Percentiles rank a stretch among this genome's conserved stretches.
phyloP scores from a whole-genome alignment of 2,329 filamentous ascomycete genomes.

The Zymoseptoria passerinii region DNA sequence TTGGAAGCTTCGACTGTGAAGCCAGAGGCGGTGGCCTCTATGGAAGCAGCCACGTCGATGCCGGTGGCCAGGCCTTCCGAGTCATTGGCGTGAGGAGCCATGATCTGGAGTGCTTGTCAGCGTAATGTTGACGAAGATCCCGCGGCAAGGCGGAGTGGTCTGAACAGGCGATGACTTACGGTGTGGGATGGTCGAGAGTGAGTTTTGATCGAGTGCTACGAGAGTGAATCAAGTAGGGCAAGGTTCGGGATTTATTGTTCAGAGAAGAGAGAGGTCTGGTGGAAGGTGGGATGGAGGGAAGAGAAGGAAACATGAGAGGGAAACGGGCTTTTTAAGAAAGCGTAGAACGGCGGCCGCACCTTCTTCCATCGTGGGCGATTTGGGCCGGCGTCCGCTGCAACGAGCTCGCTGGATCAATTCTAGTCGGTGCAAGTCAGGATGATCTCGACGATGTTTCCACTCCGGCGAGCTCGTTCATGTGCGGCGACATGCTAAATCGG shows the following conservation, averaged over 20 bases:
- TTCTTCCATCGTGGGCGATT: conserved; percentile 10
- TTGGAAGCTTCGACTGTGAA: conserved; percentile 91
- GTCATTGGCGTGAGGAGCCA: conserved; percentile 90
- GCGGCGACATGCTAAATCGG: not conserved
- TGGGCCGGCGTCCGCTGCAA: conserved; percentile 17
- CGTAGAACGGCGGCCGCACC: conserved; percentile 12
- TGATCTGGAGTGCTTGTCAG: conserved; percentile 41
- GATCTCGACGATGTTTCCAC: conserved; percentile 2
- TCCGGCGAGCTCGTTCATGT: not conserved
- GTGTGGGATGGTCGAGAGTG: not conserved
- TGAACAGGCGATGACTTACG: not conserved
- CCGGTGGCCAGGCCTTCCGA: conserved; percentile 48
- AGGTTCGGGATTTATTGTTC: not conserved
- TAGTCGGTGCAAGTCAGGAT: conserved; percentile 10
- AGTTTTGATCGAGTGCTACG: not conserved
- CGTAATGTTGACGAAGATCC: not conserved
- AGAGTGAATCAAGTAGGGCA: not conserved
- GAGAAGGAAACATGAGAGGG: conserved; percentile 9
- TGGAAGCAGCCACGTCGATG: conserved; percentile 17
- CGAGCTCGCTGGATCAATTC: conserved; percentile 14
- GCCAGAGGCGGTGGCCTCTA: conserved; percentile 26
- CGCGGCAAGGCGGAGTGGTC: conserved; percentile 23
- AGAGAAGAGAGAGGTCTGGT: not conserved
- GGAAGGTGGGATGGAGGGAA: conserved; percentile 7
- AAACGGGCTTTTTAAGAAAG: conserved; percentile 11